Base-by-base conservation (phyloP, 2,329 filamentous ascomycete genomes). In the Elsinoe fawcettii region DNA sequence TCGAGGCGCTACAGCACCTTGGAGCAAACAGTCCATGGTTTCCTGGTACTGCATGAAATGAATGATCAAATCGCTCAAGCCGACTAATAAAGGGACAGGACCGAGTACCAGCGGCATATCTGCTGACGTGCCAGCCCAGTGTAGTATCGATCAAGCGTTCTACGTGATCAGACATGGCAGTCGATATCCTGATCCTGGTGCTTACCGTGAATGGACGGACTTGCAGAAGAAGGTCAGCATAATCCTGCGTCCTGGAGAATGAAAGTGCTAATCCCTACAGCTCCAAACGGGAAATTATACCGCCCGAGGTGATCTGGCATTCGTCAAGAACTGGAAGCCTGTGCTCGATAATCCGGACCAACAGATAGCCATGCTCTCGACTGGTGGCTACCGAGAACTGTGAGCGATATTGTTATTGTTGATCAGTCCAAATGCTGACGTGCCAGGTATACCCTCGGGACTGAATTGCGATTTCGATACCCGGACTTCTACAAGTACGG, bases 321-420 rank as follows among this genome's bases (percentile, higher is more conserved):
- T 87, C 63, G 70, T 87, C 27, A 71, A 77, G 11, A 69, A 69
- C 2, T 87, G 84, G 84, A 70, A 76, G 58, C 78, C 82, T 0
- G 78, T 80, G 1, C 70, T 86, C 25, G 78, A 74, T 1, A 71
- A 82, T 58, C 79, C 81, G 0, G 67, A 69, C 0, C 70, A 75
- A 7, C 80, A 87, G 65, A 80, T 86, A 20, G 72, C 79, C 3
- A 79, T 82, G 64, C 67, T 83, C 43, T 83, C 80, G 18, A 72
- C 79, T 5, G 85, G 83, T 1, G 84, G 84, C 0, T 82, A 80
- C 64, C 83, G 84, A 62, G 84, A 87, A 66, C 69, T 78, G 0
- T 75, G 77, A 39, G 78, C 80, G 58, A 71, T 83, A 67, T 81
- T 5, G 79, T 81, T 57, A 71, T 71, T 2, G 71, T 81, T 53